A percentile compares a stretch with the other conserved stretches of the same genome.
Conservation (phyloP, 2,329 filamentous ascomycete genomes). For the Colletotrichum agaves region DNA sequence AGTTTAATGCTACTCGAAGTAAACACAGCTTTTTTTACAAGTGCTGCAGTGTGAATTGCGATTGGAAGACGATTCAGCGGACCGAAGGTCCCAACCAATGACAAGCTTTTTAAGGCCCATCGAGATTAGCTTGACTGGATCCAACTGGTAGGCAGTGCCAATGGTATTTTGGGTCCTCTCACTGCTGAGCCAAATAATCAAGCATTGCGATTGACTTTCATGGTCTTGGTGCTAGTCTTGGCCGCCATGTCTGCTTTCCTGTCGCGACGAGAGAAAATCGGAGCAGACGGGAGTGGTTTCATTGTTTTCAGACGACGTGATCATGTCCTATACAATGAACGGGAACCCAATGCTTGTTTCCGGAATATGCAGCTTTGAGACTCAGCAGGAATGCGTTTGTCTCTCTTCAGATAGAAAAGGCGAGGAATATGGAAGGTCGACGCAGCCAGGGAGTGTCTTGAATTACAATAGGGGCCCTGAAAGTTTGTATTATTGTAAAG, state of each 20-base stretch:
- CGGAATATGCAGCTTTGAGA: background rate
- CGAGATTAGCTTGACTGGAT: slow-evolving; percentile 33
- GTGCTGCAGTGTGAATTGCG: slow-evolving; percentile 4
- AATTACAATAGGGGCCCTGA: no score
- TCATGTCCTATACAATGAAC: slow-evolving; percentile 9
- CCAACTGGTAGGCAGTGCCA: slow-evolving; percentile 19
- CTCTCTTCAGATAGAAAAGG: slow-evolving; percentile 8
- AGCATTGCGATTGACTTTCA: slow-evolving; percentile 29
- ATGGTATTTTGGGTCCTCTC: slow-evolving; percentile 2
- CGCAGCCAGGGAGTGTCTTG: background rate
- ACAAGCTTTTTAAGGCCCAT: slow-evolving; percentile 34
- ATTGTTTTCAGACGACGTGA: slow-evolving; percentile 8
- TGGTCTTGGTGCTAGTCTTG: background rate
- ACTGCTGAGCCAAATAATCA: slow-evolving; percentile 18
- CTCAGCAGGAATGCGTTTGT: slow-evolving; percentile 7
- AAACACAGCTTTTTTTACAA: slow-evolving; percentile 24
- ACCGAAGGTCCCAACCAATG: slow-evolving; percentile 23
- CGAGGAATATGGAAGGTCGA: background rate
- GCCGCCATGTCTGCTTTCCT: background rate
- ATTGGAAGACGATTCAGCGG: slow-evolving; percentile 14
- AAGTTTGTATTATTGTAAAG: no score
- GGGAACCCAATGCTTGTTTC: background rate
- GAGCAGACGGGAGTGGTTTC: slow-evolving; percentile 2
- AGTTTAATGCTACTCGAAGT: no score
- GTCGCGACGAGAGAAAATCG: background rate